phyloP scores from a whole-genome alignment of 768 basidiomycete genomes.

The Serpula lacrymans region DNA sequence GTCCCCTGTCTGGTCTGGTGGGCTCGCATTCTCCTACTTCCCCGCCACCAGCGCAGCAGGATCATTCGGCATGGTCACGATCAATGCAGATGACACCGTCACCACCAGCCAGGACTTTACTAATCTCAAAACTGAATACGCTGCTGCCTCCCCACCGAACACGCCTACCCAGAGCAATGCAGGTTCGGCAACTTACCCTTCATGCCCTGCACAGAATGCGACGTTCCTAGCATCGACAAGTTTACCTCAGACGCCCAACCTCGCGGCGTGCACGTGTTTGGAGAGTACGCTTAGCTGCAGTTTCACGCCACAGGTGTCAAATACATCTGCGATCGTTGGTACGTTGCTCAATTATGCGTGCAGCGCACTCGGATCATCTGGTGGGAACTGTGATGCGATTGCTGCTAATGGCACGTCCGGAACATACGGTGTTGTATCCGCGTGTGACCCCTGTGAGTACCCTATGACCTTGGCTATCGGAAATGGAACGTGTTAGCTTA shows the following conservation, averaged over 20 bases:
- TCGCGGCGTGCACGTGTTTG: constrained; percentile 76
- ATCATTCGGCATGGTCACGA: constrained; percentile 82
- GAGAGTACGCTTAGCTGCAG: constrained; percentile 64
- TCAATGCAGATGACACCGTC: constrained; percentile 68
- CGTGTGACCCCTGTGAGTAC: constrained; percentile 73
- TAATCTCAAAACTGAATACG: constrained; percentile 61
- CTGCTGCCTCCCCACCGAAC: constrained; percentile 53
- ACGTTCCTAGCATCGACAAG: constrained; percentile 61
- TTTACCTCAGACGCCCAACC: constrained; percentile 83
- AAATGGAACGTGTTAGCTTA: constrained; percentile 2
- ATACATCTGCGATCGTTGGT: constrained; percentile 60
- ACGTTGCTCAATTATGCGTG: constrained; percentile 66
- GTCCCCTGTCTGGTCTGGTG: constrained; percentile 83
- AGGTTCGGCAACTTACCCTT: constrained; percentile 42
- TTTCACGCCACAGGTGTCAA: constrained; percentile 62
- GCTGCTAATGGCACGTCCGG: constrained; percentile 71
- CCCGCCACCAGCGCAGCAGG: constrained; percentile 70
- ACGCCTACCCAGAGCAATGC: constrained; percentile 58
- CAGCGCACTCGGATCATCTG: constrained; percentile 53
- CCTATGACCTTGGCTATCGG: background rate
- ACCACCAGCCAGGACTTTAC: constrained; percentile 66
- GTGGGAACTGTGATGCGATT: constrained; percentile 66
- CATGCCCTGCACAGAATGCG: constrained; percentile 63
- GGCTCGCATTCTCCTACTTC: constrained; percentile 89
- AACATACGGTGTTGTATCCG: constrained; percentile 70